These are phyloP conservation scores for Ceratocystis alfenasii DNA, from an alignment of 2,329 filamentous ascomycete genomes.

Conservation along the genomic window DNA sequence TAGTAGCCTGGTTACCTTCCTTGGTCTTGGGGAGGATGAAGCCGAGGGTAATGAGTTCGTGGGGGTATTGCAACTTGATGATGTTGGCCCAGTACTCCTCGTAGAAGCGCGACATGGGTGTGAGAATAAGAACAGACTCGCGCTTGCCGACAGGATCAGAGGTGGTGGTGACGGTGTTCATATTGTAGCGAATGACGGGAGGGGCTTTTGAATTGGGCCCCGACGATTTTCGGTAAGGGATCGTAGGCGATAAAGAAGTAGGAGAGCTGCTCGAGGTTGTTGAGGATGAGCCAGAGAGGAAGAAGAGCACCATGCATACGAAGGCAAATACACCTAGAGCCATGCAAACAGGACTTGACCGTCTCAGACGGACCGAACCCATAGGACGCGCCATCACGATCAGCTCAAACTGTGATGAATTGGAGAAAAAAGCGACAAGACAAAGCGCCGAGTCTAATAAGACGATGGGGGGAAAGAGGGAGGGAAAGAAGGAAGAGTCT, in stretches of 20 bases:
- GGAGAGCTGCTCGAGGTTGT: constrained; percentile 34
- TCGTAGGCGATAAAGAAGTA: constrained; percentile 23
- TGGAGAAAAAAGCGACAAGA: neutral
- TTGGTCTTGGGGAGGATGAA: constrained; percentile 93
- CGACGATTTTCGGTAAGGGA: constrained; percentile 52
- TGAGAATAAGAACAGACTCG: constrained; percentile 82
- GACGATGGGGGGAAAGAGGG: neutral
- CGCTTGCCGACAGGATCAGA: constrained; percentile 61
- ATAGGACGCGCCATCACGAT: constrained; percentile 44
- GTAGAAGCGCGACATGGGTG: constrained; percentile 88
- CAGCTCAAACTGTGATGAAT: constrained; percentile 2
- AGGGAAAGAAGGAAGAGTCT: neutral
- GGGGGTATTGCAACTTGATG: constrained; percentile 70
- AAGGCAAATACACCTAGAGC: constrained; percentile 59
- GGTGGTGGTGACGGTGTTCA: constrained; percentile 88
- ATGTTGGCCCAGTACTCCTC: constrained; percentile 93
- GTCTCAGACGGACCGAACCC: constrained; percentile 61
- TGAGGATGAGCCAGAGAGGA: constrained; percentile 37
- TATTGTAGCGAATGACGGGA: constrained; percentile 81
- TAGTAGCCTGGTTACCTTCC: constrained; percentile 78
- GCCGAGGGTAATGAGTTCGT: constrained; percentile 84
- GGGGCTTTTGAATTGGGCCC: constrained; percentile 43
- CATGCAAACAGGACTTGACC: constrained; percentile 63
- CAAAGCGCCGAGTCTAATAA: neutral
- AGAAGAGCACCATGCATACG: constrained; percentile 57